Evolutionary conservation across 495 filamentous ascomycete genomes (phyloP), one percentile per base, ranked within the genome.

Genomic region (Penicillium macrosclerotiorum): DNA sequence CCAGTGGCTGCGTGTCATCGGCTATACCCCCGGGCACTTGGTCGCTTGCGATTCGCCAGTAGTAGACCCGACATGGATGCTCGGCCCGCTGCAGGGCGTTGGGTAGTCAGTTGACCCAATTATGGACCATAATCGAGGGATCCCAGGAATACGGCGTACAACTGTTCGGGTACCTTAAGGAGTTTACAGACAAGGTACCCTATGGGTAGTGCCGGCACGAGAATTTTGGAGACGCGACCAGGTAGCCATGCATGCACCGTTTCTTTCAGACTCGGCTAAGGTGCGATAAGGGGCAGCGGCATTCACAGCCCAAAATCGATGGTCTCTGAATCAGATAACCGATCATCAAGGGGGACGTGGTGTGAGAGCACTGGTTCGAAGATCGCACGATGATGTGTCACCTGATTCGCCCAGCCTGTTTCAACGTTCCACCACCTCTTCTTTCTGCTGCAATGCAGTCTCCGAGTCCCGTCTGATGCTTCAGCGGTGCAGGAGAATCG

Each of bases 1-100:
- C 16, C 20, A 5, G 3, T 25, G 36, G 13, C 31, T 26, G 42
- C 42, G 31, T 20, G 25, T 37, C 26, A 53, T 35, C 40, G 34
- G 43, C 12, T 8, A 31, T 23, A 16, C 25, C 16, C n/a, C 22
- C 25, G 9, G 13, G 26, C 16, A 30, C n/a, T n/a, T 29, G 25
- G 31, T 33, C 37, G 40, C 30, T 44, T 24, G 32, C 31, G 16
- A 46, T 36, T 37, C n/a, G 38, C 13, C 14, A 12, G 22, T 14
- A 27, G 26, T 6, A 24, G 45, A 35, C 11, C 20, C 36, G 29
- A 24, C 59, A 53, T 46, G 59, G 51, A 53, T 59, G 19, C 26
- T 59, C 55, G 51, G 59, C 51, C 59, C 49, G 48, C 36, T 53
- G 48, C 52, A 62, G 47, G 36, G 23, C 46, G 23, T 45, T 51